Conservation (phyloP, 768 basidiomycete genomes). For the Mycena capillaripes region DNA sequence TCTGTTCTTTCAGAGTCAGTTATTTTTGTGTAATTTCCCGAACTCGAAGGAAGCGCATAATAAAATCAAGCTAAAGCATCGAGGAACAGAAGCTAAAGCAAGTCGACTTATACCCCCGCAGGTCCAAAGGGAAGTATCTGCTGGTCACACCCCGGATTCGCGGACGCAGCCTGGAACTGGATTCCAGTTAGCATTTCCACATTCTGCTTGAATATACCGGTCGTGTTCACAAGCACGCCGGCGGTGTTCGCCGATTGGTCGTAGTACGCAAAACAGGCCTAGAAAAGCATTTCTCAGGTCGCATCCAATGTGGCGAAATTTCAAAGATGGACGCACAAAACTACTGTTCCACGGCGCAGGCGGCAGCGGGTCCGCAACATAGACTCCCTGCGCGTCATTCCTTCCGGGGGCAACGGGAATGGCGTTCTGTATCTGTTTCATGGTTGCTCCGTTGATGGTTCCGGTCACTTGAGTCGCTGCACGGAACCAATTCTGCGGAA, state of each 20-base stretch:
- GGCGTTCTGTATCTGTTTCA: background rate
- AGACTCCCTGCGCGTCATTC: slow-evolving; percentile 33
- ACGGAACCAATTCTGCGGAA: slow-evolving; percentile 31
- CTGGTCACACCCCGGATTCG: slow-evolving; percentile 26
- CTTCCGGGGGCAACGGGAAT: slow-evolving; percentile 16
- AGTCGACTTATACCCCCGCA: slow-evolving; percentile 19
- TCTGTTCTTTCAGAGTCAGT: no score
- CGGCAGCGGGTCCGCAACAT: slow-evolving; percentile 26
- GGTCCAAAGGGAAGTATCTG: slow-evolving; percentile 32
- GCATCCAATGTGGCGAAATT: no score
- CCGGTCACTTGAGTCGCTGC: slow-evolving; percentile 23
- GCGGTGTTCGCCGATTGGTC: slow-evolving; percentile 21
- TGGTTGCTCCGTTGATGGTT: background rate
- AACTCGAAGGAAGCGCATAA: no score
- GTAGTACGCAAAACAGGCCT: slow-evolving; percentile 30
- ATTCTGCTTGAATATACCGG: slow-evolving; percentile 31
- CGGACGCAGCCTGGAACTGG: slow-evolving; percentile 9
- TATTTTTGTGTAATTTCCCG: no score
- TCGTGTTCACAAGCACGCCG: slow-evolving; percentile 25
- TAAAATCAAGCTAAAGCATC: no score
- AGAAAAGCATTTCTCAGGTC: no score
- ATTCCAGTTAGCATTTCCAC: slow-evolving; percentile 28
- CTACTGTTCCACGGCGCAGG: slow-evolving; percentile 33
- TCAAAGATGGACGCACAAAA: slow-evolving; percentile 19
- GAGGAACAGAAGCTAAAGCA: no score